phyloP scores from a whole-genome alignment of 805 yeast genomes.

The Saccharomyces eubayanus region DNA sequence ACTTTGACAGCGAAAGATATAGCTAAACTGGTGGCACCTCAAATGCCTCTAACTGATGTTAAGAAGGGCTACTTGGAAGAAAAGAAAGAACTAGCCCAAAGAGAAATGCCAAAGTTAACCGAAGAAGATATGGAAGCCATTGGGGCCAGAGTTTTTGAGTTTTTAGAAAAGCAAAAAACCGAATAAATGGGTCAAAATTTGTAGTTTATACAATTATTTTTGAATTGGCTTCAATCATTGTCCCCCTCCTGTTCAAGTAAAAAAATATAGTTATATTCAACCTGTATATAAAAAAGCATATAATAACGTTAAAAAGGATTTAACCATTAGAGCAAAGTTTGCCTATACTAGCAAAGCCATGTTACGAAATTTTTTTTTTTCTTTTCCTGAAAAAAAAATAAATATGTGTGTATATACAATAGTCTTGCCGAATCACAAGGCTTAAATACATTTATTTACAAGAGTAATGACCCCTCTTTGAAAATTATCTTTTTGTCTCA shows the following conservation, averaged over 20 bases:
- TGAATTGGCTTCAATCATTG: background rate
- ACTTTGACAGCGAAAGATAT: conserved; percentile 56
- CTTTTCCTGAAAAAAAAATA: background rate
- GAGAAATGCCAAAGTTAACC: conserved; percentile 33
- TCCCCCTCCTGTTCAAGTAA: background rate
- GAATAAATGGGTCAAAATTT: conserved; percentile 8
- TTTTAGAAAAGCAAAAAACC: conserved; percentile 25
- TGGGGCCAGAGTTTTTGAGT: conserved; percentile 35
- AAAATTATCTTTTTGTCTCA: background rate
- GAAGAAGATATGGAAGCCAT: conserved; percentile 38
- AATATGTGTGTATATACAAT: background rate
- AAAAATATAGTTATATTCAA: background rate
- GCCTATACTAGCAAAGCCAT: background rate
- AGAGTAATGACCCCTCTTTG: background rate
- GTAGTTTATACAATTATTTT: background rate
- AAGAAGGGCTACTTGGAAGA: conserved; percentile 57
- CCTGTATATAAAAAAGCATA: background rate
- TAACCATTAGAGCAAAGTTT: background rate
- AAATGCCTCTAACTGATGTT: conserved; percentile 64
- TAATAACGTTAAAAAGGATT: background rate
- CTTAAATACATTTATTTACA: background rate
- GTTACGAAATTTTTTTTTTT: background rate
- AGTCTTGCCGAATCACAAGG: background rate
- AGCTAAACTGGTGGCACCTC: conserved; percentile 55
- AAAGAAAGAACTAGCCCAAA: conserved; percentile 38